Base-by-base conservation (phyloP, 2,329 filamentous ascomycete genomes). In the Fusarium sp. region DNA sequence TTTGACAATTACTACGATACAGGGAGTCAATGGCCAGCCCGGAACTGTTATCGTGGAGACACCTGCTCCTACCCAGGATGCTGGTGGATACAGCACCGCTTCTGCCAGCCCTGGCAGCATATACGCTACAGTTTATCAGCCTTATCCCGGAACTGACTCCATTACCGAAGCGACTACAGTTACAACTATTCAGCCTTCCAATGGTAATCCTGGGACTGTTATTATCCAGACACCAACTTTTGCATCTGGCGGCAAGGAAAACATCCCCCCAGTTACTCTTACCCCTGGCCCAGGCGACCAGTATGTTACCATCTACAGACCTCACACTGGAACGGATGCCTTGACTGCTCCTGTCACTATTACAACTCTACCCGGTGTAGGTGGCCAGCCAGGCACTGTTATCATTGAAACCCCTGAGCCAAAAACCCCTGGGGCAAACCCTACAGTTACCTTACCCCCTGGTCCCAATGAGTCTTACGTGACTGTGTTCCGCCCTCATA, bases 181-280 rank as follows among this genome's bases (percentile, higher is more conserved):
- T 5, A 70, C 62, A 6, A 70, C 67, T 2, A 55, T 70, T 5
- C 48, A 51, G 15, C 67, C 67, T 6, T 53, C 58, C 0, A 58
- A 63, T 9, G 64, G 62, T 0, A 51, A 55, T 20, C 66, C 62
- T 1, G 67, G 67, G 1, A 70, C 67, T 12, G 54, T 70, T 2
- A 30, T 70, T 34, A 67, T 70, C n/a, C 57, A 70, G 54, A 70
- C 67, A 7, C 67, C 54, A 15, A 45, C 40, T 29, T 16, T 62
- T n/a, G 46, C 55, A 13, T 51, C 49, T 38, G 44, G 44, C 7
- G 44, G 32, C 4, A 62, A 66, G 45, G 38, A 44, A n/a, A 55
- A 22, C 4, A 56, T 57, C 34, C 61, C 66, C 40, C 62, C 66
- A 11, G 62, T 69, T 16, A 70, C 66, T 0, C 24, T 70, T 6